Evolutionary conservation across 1,284 basidiomycete genomes (phyloP).

Genomic region (Coriolopsis trogii): DNA sequence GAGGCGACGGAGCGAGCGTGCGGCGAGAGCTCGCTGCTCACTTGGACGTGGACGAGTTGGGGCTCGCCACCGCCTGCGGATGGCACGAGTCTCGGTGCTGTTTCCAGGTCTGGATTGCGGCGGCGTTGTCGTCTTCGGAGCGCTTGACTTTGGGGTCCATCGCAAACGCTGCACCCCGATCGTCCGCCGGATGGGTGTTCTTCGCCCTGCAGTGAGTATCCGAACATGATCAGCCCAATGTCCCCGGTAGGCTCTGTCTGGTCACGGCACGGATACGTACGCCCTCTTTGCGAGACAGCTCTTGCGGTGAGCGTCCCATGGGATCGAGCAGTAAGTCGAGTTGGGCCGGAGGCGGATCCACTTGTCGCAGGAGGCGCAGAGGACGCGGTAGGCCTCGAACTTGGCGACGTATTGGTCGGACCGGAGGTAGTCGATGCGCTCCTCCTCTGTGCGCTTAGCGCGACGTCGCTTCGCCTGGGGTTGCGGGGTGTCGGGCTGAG

Average conservation of each 20-base stretch:
- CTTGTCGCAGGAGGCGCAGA: conserved; percentile 77
- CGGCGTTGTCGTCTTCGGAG: conserved; percentile 48
- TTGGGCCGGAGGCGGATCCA: conserved; percentile 82
- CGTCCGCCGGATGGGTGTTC: conserved; percentile 45
- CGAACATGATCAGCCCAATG: no score
- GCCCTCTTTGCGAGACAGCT: conserved; percentile 76
- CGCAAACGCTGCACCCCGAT: conserved; percentile 57
- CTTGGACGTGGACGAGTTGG: conserved; percentile 26
- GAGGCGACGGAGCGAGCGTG: neutral
- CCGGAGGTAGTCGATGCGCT: conserved; percentile 73
- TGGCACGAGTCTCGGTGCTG: conserved; percentile 35
- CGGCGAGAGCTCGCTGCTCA: conserved; percentile 8
- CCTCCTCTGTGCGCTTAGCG: conserved; percentile 77
- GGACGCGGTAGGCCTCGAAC: conserved; percentile 77
- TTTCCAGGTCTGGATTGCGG: conserved; percentile 36
- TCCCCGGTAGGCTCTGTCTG: neutral
- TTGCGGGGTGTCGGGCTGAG: conserved; percentile 24
- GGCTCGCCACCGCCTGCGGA: conserved; percentile 16
- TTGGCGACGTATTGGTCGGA: conserved; percentile 75
- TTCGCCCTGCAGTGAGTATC: conserved; percentile 25
- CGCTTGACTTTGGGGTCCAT: conserved; percentile 70
- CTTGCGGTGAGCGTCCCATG: conserved; percentile 80
- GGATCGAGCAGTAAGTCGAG: conserved; percentile 82
- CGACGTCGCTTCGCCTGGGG: conserved; percentile 53
- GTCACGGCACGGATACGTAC: conserved; percentile 38